These are phyloP conservation scores for Thalassiosira delicatula DNA, from an alignment of 352 stramenopile genomes.

Conservation along the genomic window DNA sequence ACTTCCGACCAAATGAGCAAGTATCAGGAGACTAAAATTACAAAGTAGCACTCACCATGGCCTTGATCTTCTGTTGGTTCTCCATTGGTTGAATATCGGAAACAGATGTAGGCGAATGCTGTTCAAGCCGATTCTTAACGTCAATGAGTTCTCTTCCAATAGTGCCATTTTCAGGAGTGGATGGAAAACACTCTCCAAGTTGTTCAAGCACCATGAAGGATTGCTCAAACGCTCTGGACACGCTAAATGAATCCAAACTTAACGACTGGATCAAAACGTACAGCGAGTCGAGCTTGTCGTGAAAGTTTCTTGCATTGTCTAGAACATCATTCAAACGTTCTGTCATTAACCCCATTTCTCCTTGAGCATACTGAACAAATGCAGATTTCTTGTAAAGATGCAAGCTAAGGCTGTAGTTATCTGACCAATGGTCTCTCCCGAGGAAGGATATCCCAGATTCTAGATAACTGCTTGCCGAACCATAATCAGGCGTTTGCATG, in stretches of 20 bases:
- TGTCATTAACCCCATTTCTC: conserved; percentile 31
- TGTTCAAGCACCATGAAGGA: conserved; percentile 27
- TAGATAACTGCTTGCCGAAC: conserved; percentile 21
- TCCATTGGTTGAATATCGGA: conserved; percentile 10
- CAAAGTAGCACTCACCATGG: conserved; percentile 20
- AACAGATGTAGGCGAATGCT: neutral
- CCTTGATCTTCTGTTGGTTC: conserved; percentile 8
- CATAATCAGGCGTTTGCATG: conserved; percentile 37
- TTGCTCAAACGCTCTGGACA: neutral
- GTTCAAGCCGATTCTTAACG: conserved; percentile 3
- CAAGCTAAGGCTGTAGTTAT: conserved; percentile 35
- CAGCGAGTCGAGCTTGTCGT: conserved; percentile 45
- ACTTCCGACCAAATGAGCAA: too few species aligned
- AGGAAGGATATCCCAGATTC: conserved; percentile 51
- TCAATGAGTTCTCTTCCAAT: conserved; percentile 25
- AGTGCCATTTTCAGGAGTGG: conserved; percentile 2
- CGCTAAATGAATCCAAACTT: neutral
- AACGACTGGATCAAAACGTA: conserved; percentile 20
- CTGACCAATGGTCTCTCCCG: conserved; percentile 5
- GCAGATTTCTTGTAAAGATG: conserved; percentile 19
- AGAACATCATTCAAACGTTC: conserved; percentile 16
- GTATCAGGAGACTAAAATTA: conserved; percentile 11
- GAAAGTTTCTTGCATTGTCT: conserved; percentile 29
- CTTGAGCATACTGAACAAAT: conserved; percentile 25
- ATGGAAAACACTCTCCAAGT: conserved; percentile 38